Percentiles rank a stretch among this genome's conserved stretches.
Evolutionary conservation across 2,329 filamentous ascomycete species (phyloP).

Genomic region (Orbilia brochopaga): DNA sequence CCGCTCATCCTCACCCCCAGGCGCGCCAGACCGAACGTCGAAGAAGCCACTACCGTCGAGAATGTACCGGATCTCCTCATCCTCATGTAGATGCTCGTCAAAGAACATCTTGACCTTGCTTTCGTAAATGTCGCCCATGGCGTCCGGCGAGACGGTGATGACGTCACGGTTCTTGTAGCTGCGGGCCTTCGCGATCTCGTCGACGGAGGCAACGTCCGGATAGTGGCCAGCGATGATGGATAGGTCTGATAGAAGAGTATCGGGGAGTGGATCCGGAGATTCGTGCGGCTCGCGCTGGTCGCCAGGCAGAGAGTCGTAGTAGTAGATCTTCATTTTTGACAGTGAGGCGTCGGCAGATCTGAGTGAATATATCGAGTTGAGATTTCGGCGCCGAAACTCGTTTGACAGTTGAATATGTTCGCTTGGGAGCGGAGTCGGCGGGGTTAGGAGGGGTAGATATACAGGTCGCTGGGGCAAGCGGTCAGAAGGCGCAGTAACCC

Average conservation of each 20-base stretch:
- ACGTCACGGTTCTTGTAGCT: constrained; percentile 94
- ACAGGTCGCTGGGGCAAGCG: not conserved
- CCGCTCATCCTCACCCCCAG: constrained; percentile 71
- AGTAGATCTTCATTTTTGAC: constrained; percentile 48
- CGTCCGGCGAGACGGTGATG: constrained; percentile 82
- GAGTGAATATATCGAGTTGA: not conserved
- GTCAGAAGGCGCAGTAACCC: not conserved
- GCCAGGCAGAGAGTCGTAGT: constrained; percentile 65
- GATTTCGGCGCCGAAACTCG: not conserved
- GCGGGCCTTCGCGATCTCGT: constrained; percentile 74
- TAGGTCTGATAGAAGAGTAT: constrained; percentile 71
- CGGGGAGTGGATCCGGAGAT: constrained; percentile 73
- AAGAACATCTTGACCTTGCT: constrained; percentile 94
- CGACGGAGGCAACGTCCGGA: constrained; percentile 69
- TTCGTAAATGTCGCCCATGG: constrained; percentile 87
- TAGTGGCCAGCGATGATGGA: constrained; percentile 81
- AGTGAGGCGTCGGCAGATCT: not conserved
- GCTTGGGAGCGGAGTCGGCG: not conserved
- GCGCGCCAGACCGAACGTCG: constrained; percentile 70
- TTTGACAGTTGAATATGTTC: not conserved
- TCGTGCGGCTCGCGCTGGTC: constrained; percentile 93
- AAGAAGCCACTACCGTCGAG: constrained; percentile 88
- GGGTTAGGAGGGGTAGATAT: not conserved
- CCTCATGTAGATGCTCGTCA: constrained; percentile 93
- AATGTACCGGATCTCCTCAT: constrained; percentile 97